Conservation (phyloP, 495 filamentous ascomycete genomes). For the Massariosphaeria phaeospora region DNA sequence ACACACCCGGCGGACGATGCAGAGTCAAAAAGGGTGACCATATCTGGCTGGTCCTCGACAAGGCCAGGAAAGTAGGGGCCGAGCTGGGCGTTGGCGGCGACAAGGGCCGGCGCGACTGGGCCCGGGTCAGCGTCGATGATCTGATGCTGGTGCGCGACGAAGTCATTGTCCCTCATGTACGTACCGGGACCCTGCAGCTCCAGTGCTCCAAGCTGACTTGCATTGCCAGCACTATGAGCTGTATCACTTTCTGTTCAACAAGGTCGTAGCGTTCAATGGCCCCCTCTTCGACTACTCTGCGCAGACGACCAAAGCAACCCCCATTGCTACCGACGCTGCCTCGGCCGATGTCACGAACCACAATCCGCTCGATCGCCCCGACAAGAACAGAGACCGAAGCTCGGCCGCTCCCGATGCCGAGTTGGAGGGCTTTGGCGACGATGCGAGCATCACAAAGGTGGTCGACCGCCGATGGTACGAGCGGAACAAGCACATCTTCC, state of each 20-base stretch:
- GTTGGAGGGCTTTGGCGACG: conserved; percentile 76
- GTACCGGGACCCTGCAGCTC: conserved; percentile 36
- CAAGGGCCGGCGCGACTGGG: conserved; percentile 75
- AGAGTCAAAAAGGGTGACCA: conserved; percentile 88
- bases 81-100: conserved; percentile 66
- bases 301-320: conserved; percentile 34
- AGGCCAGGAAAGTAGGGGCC: conserved; percentile 82
- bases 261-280: conserved; percentile 63
- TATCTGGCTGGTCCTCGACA: conserved; percentile 86
- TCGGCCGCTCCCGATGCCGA: conserved; percentile 33
- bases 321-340: conserved; percentile 5
- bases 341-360: conserved; percentile 31
- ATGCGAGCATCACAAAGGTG: conserved; percentile 83
- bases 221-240: conserved; percentile 80
- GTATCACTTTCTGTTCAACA: conserved; percentile 94
- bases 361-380: conserved; percentile 47
- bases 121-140: conserved; percentile 91
- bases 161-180: conserved; percentile 89
- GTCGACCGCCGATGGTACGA: conserved; percentile 97
- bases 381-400: conserved; percentile 39
- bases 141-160: conserved; percentile 88
- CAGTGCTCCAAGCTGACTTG: conserved; percentile 6
- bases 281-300: conserved; percentile 76
- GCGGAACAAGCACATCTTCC: conserved; percentile 95
- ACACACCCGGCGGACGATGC: conserved; percentile 76